Evolutionary conservation across 139 green algal genomes (phyloP), one percentile per base, ranked within the genome.

Genomic region (Diplosphaera chodatii): DNA sequence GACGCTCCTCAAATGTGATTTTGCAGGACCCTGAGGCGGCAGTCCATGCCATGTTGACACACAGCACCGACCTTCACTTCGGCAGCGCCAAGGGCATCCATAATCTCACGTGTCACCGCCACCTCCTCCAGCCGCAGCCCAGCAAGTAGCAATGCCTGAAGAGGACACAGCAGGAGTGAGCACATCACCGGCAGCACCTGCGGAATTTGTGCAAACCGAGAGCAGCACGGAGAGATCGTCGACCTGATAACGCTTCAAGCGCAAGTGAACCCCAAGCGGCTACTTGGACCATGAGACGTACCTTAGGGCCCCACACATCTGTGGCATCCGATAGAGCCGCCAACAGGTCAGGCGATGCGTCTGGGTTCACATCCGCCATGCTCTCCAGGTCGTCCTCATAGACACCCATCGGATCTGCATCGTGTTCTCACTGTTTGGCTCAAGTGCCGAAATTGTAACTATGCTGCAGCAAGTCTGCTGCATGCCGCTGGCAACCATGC

Each of bases 111-210:
- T 32, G 34, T 37, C 31, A 69, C 34, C 21, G 64, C 64, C 16
- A 48, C 25, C 34, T 70, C 66, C 34, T 70, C 66, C 25, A 32
- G 29, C 23, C 66, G 32, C 32, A 70, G 55, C 22, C 66, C 66
- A 18, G 66, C 66, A 4, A 63, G 15, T 23, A 70, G 30, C 32
- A 62, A 22, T 1, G 66, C 34, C 66, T 70, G 48, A 10, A n/a
- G n/a, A n/a, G n/a, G n/a, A n/a, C n/a, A n/a, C n/a, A n/a, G n/a
- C n/a, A n/a, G n/a, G n/a, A n/a, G n/a, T n/a, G n/a, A n/a, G n/a
- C 37, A 48, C 37, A 48, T 8, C 37, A 48, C 13, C 13, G 37
- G 13, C 8, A 21, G 37, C 13, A 48, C 13, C 13, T 48, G 37
- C 13, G 37, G 37, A 48, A 10, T 25, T 3, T n/a, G 25, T 59